Conservation (phyloP, 2,329 filamentous ascomycete species). For the Phaeosphaeriaceae sp. region DNA sequence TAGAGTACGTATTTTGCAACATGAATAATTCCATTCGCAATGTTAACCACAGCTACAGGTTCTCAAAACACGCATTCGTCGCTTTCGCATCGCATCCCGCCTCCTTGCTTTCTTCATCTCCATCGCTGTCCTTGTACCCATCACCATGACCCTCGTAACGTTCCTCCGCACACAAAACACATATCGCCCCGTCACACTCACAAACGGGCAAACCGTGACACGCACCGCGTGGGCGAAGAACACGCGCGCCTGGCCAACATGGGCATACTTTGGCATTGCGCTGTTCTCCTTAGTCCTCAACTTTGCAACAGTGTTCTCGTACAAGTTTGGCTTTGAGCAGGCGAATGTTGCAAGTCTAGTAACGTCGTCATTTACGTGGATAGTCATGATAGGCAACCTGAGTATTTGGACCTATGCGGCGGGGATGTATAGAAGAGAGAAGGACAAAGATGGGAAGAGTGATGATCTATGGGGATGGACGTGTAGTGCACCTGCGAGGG, state of each 20-base stretch:
- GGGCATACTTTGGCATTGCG: slow-evolving; percentile 48
- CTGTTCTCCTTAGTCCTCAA: slow-evolving; percentile 43
- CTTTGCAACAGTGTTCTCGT: slow-evolving; percentile 42
- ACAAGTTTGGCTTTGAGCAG: slow-evolving; percentile 35
- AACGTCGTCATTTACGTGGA: slow-evolving; percentile 36
- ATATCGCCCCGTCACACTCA: slow-evolving; percentile 28
- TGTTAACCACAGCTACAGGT: slow-evolving; percentile 19
- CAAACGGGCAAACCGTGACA: slow-evolving; percentile 23
- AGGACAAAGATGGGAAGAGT: slow-evolving; percentile 42
- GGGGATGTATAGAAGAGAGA: slow-evolving; percentile 45
- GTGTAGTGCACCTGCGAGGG: slow-evolving; percentile 41
- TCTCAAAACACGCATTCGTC: slow-evolving; percentile 49
- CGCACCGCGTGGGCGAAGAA: slow-evolving; percentile 50
- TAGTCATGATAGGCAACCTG: slow-evolving; percentile 41
- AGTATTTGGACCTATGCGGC: slow-evolving; percentile 45
- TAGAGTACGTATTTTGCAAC: slow-evolving; percentile 18
- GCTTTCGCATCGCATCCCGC: slow-evolving; percentile 47
- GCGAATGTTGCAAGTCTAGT: slow-evolving; percentile 44
- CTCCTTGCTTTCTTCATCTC: slow-evolving; percentile 42
- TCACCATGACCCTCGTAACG: slow-evolving; percentile 47
- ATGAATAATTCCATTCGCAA: too few relatives aligned
- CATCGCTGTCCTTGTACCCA: slow-evolving; percentile 43
- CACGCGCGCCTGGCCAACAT: slow-evolving; percentile 49
- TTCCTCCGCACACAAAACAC: slow-evolving; percentile 45
- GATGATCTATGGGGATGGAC: slow-evolving; percentile 54